Conservation (phyloP, 2,329 filamentous ascomycete genomes). For the Fusarium sp. region DNA sequence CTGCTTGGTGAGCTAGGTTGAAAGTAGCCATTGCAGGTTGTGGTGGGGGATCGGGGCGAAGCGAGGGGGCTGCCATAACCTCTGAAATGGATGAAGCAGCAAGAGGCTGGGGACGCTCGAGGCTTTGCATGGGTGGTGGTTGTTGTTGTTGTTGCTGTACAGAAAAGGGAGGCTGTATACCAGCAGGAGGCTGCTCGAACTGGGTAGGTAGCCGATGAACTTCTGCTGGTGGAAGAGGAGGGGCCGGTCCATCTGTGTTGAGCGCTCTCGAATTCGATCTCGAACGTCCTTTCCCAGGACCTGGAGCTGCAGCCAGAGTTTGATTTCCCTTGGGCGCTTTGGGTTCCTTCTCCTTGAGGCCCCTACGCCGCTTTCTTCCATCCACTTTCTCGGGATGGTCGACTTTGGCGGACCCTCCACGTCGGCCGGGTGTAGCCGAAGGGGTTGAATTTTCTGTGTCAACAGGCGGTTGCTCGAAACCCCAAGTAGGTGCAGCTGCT, state of each 20-base stretch:
- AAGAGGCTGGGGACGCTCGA: slow-evolving; percentile 53
- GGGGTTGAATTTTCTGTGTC: slow-evolving; percentile 71
- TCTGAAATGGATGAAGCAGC: slow-evolving; percentile 59
- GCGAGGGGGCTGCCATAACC: slow-evolving; percentile 66
- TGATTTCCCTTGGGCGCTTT: slow-evolving; percentile 56
- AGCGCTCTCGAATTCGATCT: slow-evolving; percentile 65
- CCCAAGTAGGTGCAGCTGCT: slow-evolving; percentile 77
- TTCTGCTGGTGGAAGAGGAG: slow-evolving; percentile 54
- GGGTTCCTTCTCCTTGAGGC: slow-evolving; percentile 54
- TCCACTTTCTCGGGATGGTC: slow-evolving; percentile 60
- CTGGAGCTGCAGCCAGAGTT: slow-evolving; percentile 60
- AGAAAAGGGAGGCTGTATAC: slow-evolving; percentile 57
- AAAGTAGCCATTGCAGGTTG: slow-evolving; percentile 62
- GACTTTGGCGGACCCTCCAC: slow-evolving; percentile 58
- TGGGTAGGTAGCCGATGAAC: slow-evolving; percentile 55
- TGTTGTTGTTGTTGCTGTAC: slow-evolving; percentile 47
- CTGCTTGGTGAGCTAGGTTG: slow-evolving; percentile 57
- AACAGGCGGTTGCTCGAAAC: slow-evolving; percentile 66
- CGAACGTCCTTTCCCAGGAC: slow-evolving; percentile 60
- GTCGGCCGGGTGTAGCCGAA: slow-evolving; percentile 66
- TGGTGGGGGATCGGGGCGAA: slow-evolving; percentile 64
- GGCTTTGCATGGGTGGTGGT: slow-evolving; percentile 42
- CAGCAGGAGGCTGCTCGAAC: slow-evolving; percentile 57
- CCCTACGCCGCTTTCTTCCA: slow-evolving; percentile 54
- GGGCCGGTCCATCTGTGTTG: slow-evolving; percentile 56